Conservation (phyloP, 192 early-diverging fungal genomes). For the Pilaira anomala region DNA sequence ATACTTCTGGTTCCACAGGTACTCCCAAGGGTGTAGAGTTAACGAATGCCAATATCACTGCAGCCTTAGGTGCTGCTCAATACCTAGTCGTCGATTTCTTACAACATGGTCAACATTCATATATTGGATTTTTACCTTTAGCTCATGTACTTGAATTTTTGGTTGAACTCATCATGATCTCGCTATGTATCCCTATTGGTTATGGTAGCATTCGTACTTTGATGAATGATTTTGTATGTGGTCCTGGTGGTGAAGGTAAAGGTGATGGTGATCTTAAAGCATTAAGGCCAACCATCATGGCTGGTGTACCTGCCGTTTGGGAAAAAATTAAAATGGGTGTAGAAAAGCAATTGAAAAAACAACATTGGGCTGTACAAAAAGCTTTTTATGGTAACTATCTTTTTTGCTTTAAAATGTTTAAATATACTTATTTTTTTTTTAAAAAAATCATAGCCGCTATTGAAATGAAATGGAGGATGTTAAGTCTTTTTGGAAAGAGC, state of each 20-base stretch:
- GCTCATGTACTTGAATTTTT: constrained; percentile 85
- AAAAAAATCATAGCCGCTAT: constrained; percentile 39
- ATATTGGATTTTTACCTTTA: constrained; percentile 59
- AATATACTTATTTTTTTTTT: background rate
- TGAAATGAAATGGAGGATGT: constrained; percentile 48
- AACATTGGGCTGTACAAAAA: constrained; percentile 31
- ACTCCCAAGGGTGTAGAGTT: constrained; percentile 74
- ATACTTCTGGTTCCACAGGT: constrained; percentile 62
- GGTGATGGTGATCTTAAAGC: constrained; percentile 66
- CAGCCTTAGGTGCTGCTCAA: constrained; percentile 48
- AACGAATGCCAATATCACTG: constrained; percentile 64
- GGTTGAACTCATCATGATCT: constrained; percentile 69
- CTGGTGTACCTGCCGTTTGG: constrained; percentile 87
- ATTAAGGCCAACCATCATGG: constrained; percentile 71
- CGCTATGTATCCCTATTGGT: constrained; percentile 53
- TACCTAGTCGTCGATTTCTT: constrained; percentile 26
- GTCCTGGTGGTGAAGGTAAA: constrained; percentile 37
- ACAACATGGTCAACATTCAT: constrained; percentile 29
- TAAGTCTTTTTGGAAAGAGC: constrained; percentile 44
- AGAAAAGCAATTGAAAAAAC: constrained; percentile 49
- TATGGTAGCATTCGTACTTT: constrained; percentile 70
- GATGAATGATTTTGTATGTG: constrained; percentile 59
- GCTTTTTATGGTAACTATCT: constrained; percentile 47
- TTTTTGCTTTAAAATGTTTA: background rate
- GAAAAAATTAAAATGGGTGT: constrained; percentile 85